These are phyloP conservation scores for Clausena lansium DNA, from an alignment of 345 rosid genomes.

Conservation along the genomic window DNA sequence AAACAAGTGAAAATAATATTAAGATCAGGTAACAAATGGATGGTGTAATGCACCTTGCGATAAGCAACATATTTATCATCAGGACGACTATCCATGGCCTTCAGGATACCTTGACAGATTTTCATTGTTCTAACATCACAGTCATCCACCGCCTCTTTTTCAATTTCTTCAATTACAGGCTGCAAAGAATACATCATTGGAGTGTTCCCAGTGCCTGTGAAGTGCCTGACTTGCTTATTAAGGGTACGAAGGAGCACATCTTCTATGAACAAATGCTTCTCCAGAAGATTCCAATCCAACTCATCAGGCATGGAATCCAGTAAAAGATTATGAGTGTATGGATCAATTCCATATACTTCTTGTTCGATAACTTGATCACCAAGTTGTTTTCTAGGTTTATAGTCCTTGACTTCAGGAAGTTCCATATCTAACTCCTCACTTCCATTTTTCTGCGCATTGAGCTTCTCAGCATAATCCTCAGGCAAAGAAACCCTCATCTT, in stretches of 20 bases:
- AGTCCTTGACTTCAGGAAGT: slow-evolving; percentile 99
- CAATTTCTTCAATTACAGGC: slow-evolving; percentile 87
- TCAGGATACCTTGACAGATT: slow-evolving; percentile 79
- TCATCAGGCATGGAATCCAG: slow-evolving; percentile 99
- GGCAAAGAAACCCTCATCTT: slow-evolving; percentile 94
- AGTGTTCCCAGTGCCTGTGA: slow-evolving; percentile 86
- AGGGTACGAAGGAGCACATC: slow-evolving; percentile 77
- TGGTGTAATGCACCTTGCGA: slow-evolving; percentile 63
- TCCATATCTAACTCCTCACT: slow-evolving; percentile 97
- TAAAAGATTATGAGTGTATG: slow-evolving; percentile 91
- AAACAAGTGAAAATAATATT: slow-evolving; percentile 4
- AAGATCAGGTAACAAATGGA: neutral
- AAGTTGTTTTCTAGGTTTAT: slow-evolving; percentile 84
- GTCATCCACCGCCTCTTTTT: slow-evolving; percentile 61
- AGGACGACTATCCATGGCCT: slow-evolving; percentile 80
- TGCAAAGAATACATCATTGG: slow-evolving; percentile 82
- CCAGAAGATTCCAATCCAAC: slow-evolving; percentile 68
- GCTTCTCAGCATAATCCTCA: slow-evolving; percentile 95
- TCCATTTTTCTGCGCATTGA: slow-evolving; percentile 82
- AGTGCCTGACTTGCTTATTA: slow-evolving; percentile 81
- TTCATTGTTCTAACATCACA: slow-evolving; percentile 59
- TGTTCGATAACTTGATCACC: slow-evolving; percentile 94
- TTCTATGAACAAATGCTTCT: slow-evolving; percentile 85
- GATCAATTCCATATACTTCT: slow-evolving; percentile 99
- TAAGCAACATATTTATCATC: slow-evolving; percentile 97